Evolutionary conservation across 1,284 basidiomycete genomes (phyloP).

Genomic region (Ceraceosorus guamensis): DNA sequence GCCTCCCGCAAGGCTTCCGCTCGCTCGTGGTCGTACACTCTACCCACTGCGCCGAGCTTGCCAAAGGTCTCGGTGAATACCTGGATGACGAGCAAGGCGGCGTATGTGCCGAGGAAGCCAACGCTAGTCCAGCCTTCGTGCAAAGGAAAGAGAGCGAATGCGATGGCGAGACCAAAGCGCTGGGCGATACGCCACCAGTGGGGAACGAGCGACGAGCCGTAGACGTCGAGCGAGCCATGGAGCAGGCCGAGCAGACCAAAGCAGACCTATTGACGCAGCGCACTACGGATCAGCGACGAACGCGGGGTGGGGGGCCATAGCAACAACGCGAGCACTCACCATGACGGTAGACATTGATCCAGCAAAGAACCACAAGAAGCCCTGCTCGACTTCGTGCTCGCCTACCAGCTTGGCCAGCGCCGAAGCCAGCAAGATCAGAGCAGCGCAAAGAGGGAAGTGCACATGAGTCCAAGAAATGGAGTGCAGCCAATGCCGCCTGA

Average conservation of each 20-base stretch:
- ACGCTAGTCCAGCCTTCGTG: constrained; percentile 21
- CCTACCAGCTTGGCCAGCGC: constrained; percentile 23
- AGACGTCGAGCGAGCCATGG: constrained; percentile 35
- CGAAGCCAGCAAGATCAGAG: constrained; percentile 32
- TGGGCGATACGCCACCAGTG: constrained; percentile 23
- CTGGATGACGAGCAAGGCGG: constrained; percentile 19
- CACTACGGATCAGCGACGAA: no score
- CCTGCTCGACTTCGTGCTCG: constrained; percentile 14
- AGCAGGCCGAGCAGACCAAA: constrained; percentile 34
- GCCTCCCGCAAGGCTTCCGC: constrained; percentile 8
- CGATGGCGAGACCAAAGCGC: constrained; percentile 23
- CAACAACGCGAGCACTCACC: no score
- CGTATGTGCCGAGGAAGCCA: constrained; percentile 23
- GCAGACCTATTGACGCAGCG: no score
- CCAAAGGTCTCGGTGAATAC: constrained; percentile 42
- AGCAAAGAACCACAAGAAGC: constrained; percentile 38
- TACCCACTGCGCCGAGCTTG: constrained; percentile 40
- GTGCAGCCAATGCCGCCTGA: constrained; percentile 40
- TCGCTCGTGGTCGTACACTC: constrained; percentile 24
- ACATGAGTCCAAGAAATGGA: constrained; percentile 38
- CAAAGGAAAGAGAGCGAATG: constrained; percentile 30
- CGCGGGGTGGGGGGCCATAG: no score
- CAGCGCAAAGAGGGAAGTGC: constrained; percentile 43
- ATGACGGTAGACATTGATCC: constrained; percentile 25
- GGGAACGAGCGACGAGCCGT: constrained; percentile 27